Percentiles rank a stretch among this genome's conserved stretches.
Conservation (phyloP, 352 stramenopile species). For the Pythium sukuiense region DNA sequence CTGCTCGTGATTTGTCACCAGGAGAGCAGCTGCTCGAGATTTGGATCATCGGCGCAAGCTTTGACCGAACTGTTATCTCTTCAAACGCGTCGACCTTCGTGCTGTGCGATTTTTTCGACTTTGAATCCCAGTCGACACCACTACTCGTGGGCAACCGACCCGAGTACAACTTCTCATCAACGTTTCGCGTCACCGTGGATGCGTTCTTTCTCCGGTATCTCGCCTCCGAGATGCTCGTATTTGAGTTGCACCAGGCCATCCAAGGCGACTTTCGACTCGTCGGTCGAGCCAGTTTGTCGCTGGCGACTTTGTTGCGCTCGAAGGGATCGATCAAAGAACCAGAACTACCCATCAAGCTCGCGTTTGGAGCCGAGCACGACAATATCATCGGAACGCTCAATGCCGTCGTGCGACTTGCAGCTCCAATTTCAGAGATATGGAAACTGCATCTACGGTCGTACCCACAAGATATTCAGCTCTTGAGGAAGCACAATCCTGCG, state of each 20-base stretch:
- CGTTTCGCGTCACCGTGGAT: constrained; percentile 92
- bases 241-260: constrained; percentile 90
- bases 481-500: constrained; percentile 27
- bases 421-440: constrained; percentile 91
- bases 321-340: constrained; percentile 76
- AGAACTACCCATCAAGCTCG: constrained; percentile 44
- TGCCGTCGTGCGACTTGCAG: constrained; percentile 83
- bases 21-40: constrained; percentile 93
- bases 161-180: constrained; percentile 90
- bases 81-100: constrained; percentile 88
- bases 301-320: constrained; percentile 73
- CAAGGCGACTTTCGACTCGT: constrained; percentile 90
- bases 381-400: constrained; percentile 69
- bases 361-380: constrained; percentile 30
- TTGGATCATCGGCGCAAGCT: constrained; percentile 72
- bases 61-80: constrained; percentile 68
- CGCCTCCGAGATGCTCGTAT: constrained; percentile 77
- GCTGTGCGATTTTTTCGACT: constrained; percentile 94
- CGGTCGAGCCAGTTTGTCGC: constrained; percentile 56
- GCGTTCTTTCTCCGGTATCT: constrained; percentile 92
- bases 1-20: constrained; percentile 55
- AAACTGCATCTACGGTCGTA: constrained; percentile 87
- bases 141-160: constrained; percentile 79
- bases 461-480: constrained; percentile 75
- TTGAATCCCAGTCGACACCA: constrained; percentile 91